These are phyloP conservation scores for Chrysanthemum makinoi DNA, from an alignment of 129 eudicot genomes.

Conservation along the genomic window DNA sequence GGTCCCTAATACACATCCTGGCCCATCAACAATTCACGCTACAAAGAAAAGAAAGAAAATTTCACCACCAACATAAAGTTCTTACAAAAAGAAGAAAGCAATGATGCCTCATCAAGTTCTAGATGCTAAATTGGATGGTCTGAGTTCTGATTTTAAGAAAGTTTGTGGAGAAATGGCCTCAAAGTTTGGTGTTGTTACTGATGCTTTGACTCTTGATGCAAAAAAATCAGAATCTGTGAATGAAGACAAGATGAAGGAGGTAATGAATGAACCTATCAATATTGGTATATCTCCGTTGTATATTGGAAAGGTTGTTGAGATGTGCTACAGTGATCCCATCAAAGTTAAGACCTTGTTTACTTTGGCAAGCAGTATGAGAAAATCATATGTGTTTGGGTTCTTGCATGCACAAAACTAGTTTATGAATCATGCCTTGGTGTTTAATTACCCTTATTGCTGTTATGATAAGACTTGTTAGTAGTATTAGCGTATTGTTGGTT, in stretches of 20 bases:
- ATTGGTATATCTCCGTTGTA: constrained; percentile 13
- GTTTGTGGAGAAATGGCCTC: not conserved
- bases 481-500: not conserved
- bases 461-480: no score
- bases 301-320: constrained; percentile 14
- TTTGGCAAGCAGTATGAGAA: not conserved
- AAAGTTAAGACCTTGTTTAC: constrained; percentile 15
- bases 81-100: constrained; percentile 3
- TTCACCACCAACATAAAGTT: constrained; percentile 2
- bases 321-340: not conserved
- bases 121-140: constrained; percentile 5
- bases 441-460: not conserved
- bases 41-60: constrained; percentile 9
- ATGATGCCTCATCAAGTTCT: not conserved
- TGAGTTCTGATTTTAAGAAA: constrained; percentile 3
- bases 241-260: constrained; percentile 12
- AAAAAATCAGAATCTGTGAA: not conserved
- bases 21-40: no score
- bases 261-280: not conserved
- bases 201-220: constrained; percentile 7
- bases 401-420: constrained; percentile 10
- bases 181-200: not conserved
- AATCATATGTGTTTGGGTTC: not conserved
- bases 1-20: no score
- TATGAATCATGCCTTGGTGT: not conserved